Evolutionary conservation across 345 rosid species (phyloP).

Genomic region (Eucalyptus regnans): DNA sequence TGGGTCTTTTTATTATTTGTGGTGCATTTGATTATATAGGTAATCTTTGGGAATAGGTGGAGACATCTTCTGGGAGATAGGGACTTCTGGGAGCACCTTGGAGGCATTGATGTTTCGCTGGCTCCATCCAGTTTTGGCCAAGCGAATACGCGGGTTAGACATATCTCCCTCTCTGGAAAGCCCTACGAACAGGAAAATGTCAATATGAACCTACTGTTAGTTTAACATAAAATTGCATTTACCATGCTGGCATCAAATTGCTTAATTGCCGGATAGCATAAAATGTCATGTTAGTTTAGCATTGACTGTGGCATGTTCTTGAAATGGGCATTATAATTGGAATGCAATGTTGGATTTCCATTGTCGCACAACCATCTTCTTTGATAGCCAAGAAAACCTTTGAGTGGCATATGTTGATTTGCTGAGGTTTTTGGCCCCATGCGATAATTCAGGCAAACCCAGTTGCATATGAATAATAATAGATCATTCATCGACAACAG

Average conservation of each 20-base stretch:
- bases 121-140: constrained; percentile 96
- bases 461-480: not conserved
- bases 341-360: not conserved
- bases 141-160: constrained; percentile 72
- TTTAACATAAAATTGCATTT: not conserved
- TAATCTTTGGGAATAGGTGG: constrained; percentile 94
- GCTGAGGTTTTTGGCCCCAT: not conserved
- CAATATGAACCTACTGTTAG: not conserved
- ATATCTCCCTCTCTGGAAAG: not conserved
- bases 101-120: constrained; percentile 86
- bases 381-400: not conserved
- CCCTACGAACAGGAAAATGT: not conserved
- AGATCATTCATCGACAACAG: not conserved
- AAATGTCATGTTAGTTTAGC: not conserved
- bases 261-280: not conserved
- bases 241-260: not conserved
- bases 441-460: not conserved
- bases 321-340: not conserved
- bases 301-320: not conserved
- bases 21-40: constrained; percentile 23
- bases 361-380: not conserved
- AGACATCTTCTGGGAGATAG: constrained; percentile 86
- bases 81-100: constrained; percentile 93
- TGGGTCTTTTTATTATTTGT: not conserved
- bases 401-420: not conserved